phyloP scores from a whole-genome alignment of 768 basidiomycete species.

The Boletus subcaerulescens region DNA sequence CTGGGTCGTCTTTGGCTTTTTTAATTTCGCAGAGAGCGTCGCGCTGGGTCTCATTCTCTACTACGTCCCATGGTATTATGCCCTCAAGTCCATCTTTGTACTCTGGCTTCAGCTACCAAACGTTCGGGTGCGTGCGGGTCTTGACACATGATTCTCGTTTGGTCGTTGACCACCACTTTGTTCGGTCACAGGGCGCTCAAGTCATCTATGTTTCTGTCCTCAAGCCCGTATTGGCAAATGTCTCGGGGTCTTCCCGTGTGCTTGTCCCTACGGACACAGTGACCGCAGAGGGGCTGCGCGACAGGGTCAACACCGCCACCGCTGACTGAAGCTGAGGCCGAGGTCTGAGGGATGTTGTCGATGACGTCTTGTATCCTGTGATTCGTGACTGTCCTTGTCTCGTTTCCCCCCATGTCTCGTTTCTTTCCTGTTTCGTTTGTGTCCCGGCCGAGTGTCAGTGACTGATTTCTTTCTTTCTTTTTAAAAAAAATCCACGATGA shows the following conservation, averaged over 20 bases:
- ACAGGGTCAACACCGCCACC: slow-evolving; percentile 40
- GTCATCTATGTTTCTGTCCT: slow-evolving; percentile 70
- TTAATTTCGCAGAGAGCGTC: slow-evolving; percentile 90
- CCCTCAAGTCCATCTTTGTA: slow-evolving; percentile 88
- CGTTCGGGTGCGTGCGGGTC: slow-evolving; percentile 62
- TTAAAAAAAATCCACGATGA: neutral
- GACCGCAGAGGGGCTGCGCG: slow-evolving; percentile 46
- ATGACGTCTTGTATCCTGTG: neutral
- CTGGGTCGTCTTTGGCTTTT: slow-evolving; percentile 92
- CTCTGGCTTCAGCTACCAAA: slow-evolving; percentile 88
- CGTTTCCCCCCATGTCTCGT: neutral
- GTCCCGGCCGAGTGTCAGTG: slow-evolving; percentile 5
- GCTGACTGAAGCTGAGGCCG: slow-evolving; percentile 26
- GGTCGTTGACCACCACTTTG: neutral
- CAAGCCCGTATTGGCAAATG: slow-evolving; percentile 75
- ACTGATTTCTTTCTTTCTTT: slow-evolving; percentile 1
- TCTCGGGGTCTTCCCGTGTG: slow-evolving; percentile 43
- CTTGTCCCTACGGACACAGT: slow-evolving; percentile 50
- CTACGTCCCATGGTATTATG: slow-evolving; percentile 93
- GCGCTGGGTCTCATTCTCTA: slow-evolving; percentile 82
- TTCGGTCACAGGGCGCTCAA: slow-evolving; percentile 72
- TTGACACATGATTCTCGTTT: neutral
- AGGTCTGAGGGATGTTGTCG: neutral
- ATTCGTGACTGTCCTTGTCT: neutral
- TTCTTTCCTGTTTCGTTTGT: neutral